Percentiles rank a stretch among this genome's conserved stretches.
Evolutionary conservation across 148 eudicot genomes (phyloP).

Genomic region (Cornus kousa): DNA sequence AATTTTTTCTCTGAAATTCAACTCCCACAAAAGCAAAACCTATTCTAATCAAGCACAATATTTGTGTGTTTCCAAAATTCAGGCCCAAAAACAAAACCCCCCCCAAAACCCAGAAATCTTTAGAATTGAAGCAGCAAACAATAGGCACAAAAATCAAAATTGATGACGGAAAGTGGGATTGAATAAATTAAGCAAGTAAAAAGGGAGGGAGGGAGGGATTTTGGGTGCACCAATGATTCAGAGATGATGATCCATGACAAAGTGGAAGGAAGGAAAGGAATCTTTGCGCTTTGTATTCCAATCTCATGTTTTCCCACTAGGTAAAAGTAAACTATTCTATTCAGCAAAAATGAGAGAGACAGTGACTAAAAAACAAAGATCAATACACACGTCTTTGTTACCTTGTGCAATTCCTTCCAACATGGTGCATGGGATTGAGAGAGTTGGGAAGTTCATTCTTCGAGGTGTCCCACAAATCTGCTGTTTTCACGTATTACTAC

Average conservation of each 20-base stretch:
- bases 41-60: neutral
- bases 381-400: conserved; percentile 30
- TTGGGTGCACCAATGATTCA: conserved; percentile 13
- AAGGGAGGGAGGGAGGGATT: neutral
- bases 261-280: conserved; percentile 22
- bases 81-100: neutral
- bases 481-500: neutral
- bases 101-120: neutral
- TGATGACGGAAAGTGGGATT: neutral
- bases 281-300: conserved; percentile 13
- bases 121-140: neutral
- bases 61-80: neutral
- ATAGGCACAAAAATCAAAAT: conserved; percentile 1
- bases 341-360: neutral
- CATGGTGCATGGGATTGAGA: conserved; percentile 8
- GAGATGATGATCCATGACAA: conserved; percentile 13
- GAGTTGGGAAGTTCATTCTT: neutral
- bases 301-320: conserved; percentile 8
- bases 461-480: neutral
- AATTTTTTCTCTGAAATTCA: neutral
- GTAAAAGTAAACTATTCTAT: neutral
- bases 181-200: neutral
- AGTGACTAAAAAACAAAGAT: conserved; percentile 4
- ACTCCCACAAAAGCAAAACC: neutral
- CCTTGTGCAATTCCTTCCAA: conserved; percentile 26